These are phyloP conservation scores for Suhomyces maxii DNA, from an alignment of 1,139 yeast genomes.

Conservation along the genomic window DNA sequence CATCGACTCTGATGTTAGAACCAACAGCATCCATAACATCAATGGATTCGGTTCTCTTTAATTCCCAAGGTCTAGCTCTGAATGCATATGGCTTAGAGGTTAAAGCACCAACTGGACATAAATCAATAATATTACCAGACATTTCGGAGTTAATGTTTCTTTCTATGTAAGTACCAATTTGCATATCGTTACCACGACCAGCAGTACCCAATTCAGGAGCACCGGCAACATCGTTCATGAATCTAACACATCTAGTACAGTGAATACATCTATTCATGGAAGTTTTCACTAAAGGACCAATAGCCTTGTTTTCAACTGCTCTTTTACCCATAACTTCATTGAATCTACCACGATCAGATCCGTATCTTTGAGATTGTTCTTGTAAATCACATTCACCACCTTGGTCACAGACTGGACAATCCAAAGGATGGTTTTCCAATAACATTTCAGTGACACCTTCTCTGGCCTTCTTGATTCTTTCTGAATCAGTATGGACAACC, in stretches of 20 bases:
- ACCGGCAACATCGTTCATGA: conserved; percentile 89
- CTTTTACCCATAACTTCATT: conserved; percentile 80
- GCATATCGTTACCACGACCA: conserved; percentile 91
- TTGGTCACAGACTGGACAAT: conserved; percentile 92
- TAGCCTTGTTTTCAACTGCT: conserved; percentile 87
- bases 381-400: conserved; percentile 95
- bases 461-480: conserved; percentile 79
- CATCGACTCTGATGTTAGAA: conserved; percentile 79
- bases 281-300: conserved; percentile 88
- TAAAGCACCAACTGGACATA: conserved; percentile 92
- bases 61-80: conserved; percentile 93
- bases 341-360: conserved; percentile 85
- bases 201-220: conserved; percentile 89
- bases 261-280: conserved; percentile 93
- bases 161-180: conserved; percentile 87
- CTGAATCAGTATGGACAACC: conserved; percentile 82
- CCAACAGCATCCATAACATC: conserved; percentile 88
- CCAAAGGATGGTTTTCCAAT: conserved; percentile 86
- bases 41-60: conserved; percentile 84
- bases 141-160: conserved; percentile 82
- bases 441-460: conserved; percentile 92
- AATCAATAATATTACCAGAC: conserved; percentile 84
- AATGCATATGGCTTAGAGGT: conserved; percentile 89
- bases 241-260: conserved; percentile 89
- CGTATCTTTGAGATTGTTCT: conserved; percentile 83